phyloP scores from a whole-genome alignment of 148 eudicot species.

The Oxyria digyna region DNA sequence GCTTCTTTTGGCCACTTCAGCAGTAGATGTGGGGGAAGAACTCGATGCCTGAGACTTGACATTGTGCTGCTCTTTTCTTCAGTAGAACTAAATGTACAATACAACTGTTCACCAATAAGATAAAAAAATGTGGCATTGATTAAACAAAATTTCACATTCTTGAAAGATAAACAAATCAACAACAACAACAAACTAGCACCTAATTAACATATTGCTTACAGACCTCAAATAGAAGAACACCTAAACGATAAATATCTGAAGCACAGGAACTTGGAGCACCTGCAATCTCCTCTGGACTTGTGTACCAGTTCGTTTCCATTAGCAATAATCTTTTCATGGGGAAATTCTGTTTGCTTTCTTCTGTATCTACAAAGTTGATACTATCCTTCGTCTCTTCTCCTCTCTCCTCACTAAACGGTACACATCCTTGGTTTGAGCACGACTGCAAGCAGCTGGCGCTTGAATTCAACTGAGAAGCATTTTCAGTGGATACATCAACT shows the following conservation, averaged over 20 bases:
- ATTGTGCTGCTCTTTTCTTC: constrained; percentile 83
- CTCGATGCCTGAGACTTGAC: constrained; percentile 86
- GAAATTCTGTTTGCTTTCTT: constrained; percentile 48
- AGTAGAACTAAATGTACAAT: constrained; percentile 60
- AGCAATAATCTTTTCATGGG: constrained; percentile 75
- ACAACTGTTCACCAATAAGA: constrained; percentile 42
- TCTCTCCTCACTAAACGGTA: constrained; percentile 17
- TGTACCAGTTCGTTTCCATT: constrained; percentile 90
- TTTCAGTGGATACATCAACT: constrained; percentile 6
- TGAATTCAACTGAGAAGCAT: constrained; percentile 26
- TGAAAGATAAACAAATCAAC: background rate
- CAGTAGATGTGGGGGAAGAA: constrained; percentile 86
- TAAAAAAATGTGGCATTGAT: background rate
- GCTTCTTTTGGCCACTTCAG: constrained; percentile 99
- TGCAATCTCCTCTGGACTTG: constrained; percentile 76
- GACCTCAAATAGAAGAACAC: constrained; percentile 97
- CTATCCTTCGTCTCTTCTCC: too few species aligned
- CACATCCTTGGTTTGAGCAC: constrained; percentile 16
- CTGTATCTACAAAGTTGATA: too few species aligned
- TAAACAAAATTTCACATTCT: background rate
- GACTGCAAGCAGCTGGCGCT: constrained; percentile 13
- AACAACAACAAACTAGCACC: constrained; percentile 1
- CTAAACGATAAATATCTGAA: constrained; percentile 82
- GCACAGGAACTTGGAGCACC: constrained; percentile 75
- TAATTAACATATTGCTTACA: constrained; percentile 18